Percentiles rank a stretch among this genome's conserved stretches.
phyloP scores from a whole-genome alignment of 2,329 filamentous ascomycete genomes.

The Pseudocercospora pini-densiflorae region DNA sequence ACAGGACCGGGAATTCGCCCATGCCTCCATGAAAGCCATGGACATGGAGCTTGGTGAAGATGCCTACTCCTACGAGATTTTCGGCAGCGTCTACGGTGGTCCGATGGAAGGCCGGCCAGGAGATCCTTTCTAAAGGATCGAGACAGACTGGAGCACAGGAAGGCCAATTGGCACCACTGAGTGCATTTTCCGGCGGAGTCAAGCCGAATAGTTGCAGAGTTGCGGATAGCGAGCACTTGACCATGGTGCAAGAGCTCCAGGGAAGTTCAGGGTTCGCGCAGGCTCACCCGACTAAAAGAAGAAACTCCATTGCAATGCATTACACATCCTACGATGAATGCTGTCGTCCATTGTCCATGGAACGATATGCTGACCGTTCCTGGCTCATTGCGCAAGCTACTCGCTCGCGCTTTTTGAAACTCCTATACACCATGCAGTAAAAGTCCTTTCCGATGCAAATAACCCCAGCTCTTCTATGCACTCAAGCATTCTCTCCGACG shows the following conservation, averaged over 20 bases:
- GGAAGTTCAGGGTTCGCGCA: too few species aligned
- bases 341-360: constrained; percentile 2
- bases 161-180: too few species aligned
- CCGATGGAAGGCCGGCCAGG: background rate
- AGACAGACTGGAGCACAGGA: too few species aligned
- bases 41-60: background rate
- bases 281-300: background rate
- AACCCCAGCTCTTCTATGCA: constrained; percentile 4
- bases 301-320: constrained; percentile 4
- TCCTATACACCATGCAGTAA: constrained; percentile 18
- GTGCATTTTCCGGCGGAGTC: too few species aligned
- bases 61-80: too few species aligned
- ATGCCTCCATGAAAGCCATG: background rate
- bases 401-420: background rate
- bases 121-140: too few species aligned
- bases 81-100: background rate
- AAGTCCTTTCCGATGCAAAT: constrained; percentile 27
- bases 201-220: too few species aligned
- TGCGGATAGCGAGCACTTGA: too few species aligned
- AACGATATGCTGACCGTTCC: background rate
- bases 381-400: background rate
- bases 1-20: background rate
- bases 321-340: constrained; percentile 4
- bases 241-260: too few species aligned
- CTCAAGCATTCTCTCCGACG: constrained; percentile 32